Base-by-base conservation (phyloP, 192 early-diverging fungal species). In the Spizellomyces punctatus region DNA sequence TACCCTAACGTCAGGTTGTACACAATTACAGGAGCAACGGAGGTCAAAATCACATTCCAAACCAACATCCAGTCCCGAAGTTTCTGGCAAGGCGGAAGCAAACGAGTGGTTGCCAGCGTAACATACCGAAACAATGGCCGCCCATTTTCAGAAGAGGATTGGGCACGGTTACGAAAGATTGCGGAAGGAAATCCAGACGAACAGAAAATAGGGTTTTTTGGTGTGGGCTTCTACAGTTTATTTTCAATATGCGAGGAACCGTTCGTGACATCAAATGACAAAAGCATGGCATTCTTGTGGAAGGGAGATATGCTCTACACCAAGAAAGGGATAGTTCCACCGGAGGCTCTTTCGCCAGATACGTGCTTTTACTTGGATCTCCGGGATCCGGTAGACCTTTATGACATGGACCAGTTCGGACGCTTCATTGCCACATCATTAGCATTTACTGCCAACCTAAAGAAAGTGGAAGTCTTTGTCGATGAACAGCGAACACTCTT, bases 181-280 rank as follows among this genome's bases (percentile, higher is more conserved):
- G 94, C 94, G 14, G 93, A 95, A 77, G 94, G 94, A 64, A 96
- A 96, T 76, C 94, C 93, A 14, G 93, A 92, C 76, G 89, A 90
- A 63, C 81, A 88, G 64, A 89, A 92, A 76, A 90, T 92, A 60
- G 92, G 91, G 22, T 85, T 89, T 61, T 91, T 91, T 82, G 93
- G 86, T 44, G 92, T 94, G 8, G 92, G 92, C 2, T 93, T 94
- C 72, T 96, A 95, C 73, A 91, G 89, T 19, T 78, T 96, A 49
- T 96, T 96, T 76, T 91, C 91, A 8, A 90, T 96, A 9, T 92
- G 91, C 61, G 95, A 96, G 70, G 89, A 91, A 60, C 95, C 95
- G 46, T 93, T 96, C 61, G 89, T 95, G 9, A 82, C 89, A 16
- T 91, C 90, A 1, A 92, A 89, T 12, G 70, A 79, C 43, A 81